Conservation (phyloP, 768 basidiomycete genomes). For the Hygrocybe coccinea region DNA sequence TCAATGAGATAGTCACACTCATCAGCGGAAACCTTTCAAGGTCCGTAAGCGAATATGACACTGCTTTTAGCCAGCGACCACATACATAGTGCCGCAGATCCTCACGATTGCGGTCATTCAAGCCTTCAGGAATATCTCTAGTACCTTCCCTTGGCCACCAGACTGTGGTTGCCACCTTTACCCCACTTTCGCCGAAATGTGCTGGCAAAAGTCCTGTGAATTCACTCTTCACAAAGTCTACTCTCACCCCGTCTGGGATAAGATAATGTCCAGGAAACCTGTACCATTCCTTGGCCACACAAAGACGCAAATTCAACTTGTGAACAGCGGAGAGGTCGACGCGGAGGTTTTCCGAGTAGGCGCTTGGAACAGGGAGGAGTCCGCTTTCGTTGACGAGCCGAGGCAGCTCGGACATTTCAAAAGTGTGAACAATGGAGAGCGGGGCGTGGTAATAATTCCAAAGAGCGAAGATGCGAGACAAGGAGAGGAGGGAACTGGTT, state of each 20-base stretch:
- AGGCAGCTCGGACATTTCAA: conserved; percentile 79
- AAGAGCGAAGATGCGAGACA: conserved; percentile 76
- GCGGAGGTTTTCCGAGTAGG: conserved; percentile 32
- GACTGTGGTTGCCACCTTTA: conserved; percentile 16
- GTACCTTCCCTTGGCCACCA: conserved; percentile 64
- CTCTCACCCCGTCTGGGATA: conserved; percentile 73
- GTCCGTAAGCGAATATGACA: conserved; percentile 2
- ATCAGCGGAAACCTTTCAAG: conserved; percentile 57
- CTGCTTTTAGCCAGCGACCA: conserved; percentile 9
- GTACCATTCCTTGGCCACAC: conserved; percentile 94
- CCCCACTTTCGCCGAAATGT: conserved; percentile 55
- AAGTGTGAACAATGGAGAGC: conserved; percentile 58
- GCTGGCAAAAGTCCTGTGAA: conserved; percentile 87
- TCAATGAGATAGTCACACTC: conserved; percentile 90
- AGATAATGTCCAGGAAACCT: conserved; percentile 89
- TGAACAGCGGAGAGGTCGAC: conserved; percentile 67
- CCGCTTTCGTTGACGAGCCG: conserved; percentile 71
- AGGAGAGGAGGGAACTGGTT: conserved; percentile 62
- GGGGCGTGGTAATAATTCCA: conserved; percentile 91
- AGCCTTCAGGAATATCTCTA: conserved; percentile 49
- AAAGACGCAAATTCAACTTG: conserved; percentile 69
- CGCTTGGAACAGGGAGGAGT: conserved; percentile 47
- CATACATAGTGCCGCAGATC: conserved; percentile 71
- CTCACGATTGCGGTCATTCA: conserved; percentile 89
- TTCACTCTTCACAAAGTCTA: conserved; percentile 89